phyloP scores from a whole-genome alignment of 2,329 filamentous ascomycete species.

The Monosporascus sp. region DNA sequence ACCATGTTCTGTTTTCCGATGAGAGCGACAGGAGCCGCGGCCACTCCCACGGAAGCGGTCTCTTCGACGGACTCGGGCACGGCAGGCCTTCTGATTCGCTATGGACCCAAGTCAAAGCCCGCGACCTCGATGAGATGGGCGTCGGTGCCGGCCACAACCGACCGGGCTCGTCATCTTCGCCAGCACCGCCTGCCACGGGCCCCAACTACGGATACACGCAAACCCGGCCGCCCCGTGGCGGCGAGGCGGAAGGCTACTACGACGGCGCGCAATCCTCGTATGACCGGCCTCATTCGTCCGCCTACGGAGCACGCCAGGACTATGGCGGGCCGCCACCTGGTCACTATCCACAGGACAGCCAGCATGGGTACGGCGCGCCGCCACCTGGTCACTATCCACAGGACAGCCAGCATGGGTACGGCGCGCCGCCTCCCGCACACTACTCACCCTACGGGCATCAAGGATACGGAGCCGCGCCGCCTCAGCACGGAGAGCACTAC shows the following conservation, averaged over 20 bases:
- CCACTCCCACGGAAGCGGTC: conserved; percentile 36
- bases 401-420: conserved; percentile 6
- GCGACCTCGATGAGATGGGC: conserved; percentile 51
- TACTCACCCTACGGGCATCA: conserved; percentile 1
- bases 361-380: conserved; percentile 9
- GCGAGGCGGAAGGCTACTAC: conserved; percentile 11
- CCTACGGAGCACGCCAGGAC: conserved; percentile 5
- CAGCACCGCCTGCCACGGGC: conserved; percentile 22
- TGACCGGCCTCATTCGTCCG: not conserved
- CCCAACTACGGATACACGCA: conserved; percentile 37
- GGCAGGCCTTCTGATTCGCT: conserved; percentile 55
- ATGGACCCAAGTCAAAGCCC: conserved; percentile 55
- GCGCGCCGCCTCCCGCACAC: conserved; percentile 2
- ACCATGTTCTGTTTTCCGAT: conserved; percentile 52
- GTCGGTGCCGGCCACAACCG: conserved; percentile 39
- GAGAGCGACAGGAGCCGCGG: conserved; percentile 29
- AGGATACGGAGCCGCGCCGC: conserved; percentile 14
- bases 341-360: not conserved
- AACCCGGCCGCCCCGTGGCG: conserved; percentile 18
- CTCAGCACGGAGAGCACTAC: conserved; percentile 17
- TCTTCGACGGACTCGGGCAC: conserved; percentile 39
- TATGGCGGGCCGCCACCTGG: conserved; percentile 8
- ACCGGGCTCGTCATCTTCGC: conserved; percentile 23
- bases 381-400: conserved; percentile 1
- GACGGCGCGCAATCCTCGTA: not conserved